A percentile compares a stretch with the other conserved stretches of the same genome.
Conservation (phyloP, 2,329 filamentous ascomycete species). For the Exserohilum turcica region DNA sequence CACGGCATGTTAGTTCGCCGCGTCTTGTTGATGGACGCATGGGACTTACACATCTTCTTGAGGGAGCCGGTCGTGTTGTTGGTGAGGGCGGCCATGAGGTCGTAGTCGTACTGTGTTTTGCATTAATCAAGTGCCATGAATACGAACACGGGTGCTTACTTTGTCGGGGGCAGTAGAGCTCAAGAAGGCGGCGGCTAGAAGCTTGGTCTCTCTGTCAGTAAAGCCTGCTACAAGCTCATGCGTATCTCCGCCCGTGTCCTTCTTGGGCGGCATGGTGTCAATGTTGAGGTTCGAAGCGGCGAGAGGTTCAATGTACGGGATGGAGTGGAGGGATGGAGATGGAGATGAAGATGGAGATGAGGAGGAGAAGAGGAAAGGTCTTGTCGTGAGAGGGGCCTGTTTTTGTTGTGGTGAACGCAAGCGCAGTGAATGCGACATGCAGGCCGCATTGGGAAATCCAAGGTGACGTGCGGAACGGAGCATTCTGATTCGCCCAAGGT, state of each 20-base stretch:
- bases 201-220: constrained; percentile 31
- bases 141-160: constrained; percentile 12
- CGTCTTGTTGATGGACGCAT: too few relatives aligned
- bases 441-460: not conserved
- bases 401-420: constrained; percentile 5
- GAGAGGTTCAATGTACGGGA: not conserved
- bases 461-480: constrained; percentile 4
- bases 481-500: not conserved
- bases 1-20: not conserved
- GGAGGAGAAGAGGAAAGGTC: not conserved
- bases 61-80: constrained; percentile 38
- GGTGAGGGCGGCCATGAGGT: constrained; percentile 34
- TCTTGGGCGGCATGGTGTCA: constrained; percentile 35
- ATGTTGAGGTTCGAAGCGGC: not conserved
- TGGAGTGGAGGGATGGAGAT: not conserved
- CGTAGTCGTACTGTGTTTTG: constrained; percentile 34
- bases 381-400: not conserved
- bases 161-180: constrained; percentile 35
- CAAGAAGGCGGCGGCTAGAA: constrained; percentile 41
- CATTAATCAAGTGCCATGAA: not conserved
- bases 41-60: constrained; percentile 38
- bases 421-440: constrained; percentile 14
- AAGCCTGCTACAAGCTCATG: constrained; percentile 25
- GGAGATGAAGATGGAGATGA: too few relatives aligned
- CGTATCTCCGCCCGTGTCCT: constrained; percentile 14